Base-by-base conservation (phyloP, 805 yeast species). In the Candida loeiensis region DNA sequence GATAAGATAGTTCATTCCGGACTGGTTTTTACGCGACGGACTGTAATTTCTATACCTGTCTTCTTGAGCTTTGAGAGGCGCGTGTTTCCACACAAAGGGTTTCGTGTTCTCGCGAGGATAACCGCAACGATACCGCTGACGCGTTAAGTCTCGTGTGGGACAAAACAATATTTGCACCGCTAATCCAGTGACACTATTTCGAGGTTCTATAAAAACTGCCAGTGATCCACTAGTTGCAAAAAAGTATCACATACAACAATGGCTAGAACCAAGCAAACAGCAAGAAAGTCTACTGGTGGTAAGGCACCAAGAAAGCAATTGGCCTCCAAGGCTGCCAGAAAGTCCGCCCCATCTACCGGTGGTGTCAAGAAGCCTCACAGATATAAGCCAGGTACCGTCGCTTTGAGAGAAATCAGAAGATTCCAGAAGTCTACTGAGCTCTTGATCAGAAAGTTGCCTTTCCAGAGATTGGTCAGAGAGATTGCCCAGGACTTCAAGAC, bases 371-470 rank as follows among this genome's bases (percentile, higher is more conserved):
- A 85, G 71, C 93, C 93, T 50, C 95, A 85, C 81, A 85, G 95
- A 84, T 87, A 86, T 77, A 85, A 85, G 85, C 95, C 95, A 73
- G 95, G 95, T 81, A 86, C 93, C 63, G 93, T 85, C 60, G 97
- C 97, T 49, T 78, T 88, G 67, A 83, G 95, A 76, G 98, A 93
- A 76, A 87, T 93, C 64, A 85, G 96, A 78, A 84, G 95, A 79
- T 91, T 90, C 77, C 99, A 91, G 76, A 86, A 88, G 66, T 85
- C 95, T 45, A 91, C 98, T 55, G 96, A 90, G 68, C 77, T 91
- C 39, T 80, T 91, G 71, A 87, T 91, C 71, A 85, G 95, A 78
- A 91, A 91, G 71, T 79, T 91, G 56, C 98, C 98, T 46, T 91
- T 91, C 84, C 96, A 91, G 69, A 83, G 97, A 77, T 79, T 91